These are phyloP conservation scores for Lipomyces yamanashiensis DNA, from an alignment of 805 yeast species.

Conservation along the genomic window DNA sequence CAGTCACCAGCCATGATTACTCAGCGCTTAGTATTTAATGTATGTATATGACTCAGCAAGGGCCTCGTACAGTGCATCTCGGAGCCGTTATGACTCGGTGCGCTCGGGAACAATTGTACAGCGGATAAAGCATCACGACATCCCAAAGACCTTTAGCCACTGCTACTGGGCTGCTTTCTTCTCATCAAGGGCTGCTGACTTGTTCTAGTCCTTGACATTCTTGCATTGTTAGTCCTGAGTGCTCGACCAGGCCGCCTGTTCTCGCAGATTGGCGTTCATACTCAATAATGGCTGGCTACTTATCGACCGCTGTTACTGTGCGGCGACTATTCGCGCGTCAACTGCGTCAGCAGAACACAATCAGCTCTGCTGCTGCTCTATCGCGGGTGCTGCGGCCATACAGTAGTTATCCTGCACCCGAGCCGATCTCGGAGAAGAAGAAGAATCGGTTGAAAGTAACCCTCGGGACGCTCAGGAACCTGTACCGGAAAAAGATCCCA, in stretches of 20 bases:
- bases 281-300: background rate
- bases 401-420: slow-evolving; percentile 21
- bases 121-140: slow-evolving; percentile 13
- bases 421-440: slow-evolving; percentile 2
- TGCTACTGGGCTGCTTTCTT: background rate
- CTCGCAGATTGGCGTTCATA: too few relatives aligned
- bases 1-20: background rate
- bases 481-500: slow-evolving; percentile 47
- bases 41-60: background rate
- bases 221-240: background rate
- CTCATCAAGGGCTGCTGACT: background rate
- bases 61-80: background rate
- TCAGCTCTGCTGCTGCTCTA: background rate
- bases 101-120: slow-evolving; percentile 10
- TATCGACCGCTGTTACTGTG: background rate
- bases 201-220: background rate
- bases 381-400: slow-evolving; percentile 5
- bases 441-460: slow-evolving; percentile 46
- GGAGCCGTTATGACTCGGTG: background rate
- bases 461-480: slow-evolving; percentile 49
- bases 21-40: background rate
- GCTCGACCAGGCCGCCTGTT: background rate
- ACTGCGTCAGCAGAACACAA: background rate
- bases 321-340: background rate
- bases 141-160: background rate